Conservation (phyloP, 2,329 filamentous ascomycete genomes). For the Pyrenophora teres region DNA sequence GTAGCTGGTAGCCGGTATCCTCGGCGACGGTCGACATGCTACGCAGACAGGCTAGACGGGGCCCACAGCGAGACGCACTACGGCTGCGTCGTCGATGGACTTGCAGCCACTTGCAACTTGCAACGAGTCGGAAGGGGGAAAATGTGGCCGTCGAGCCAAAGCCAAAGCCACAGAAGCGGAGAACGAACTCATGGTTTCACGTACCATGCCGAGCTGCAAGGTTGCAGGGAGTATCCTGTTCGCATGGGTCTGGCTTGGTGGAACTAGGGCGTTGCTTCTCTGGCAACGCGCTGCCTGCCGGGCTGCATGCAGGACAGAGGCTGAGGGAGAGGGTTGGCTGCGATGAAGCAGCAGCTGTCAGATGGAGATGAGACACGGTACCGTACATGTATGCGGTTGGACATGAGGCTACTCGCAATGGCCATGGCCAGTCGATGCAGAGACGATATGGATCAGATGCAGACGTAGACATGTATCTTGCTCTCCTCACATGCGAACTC, state of each 20-base stretch:
- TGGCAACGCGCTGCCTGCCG: conserved; percentile 29
- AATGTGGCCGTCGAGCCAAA: conserved; percentile 16
- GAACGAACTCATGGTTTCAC: conserved; percentile 35
- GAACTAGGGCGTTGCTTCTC: conserved; percentile 23
- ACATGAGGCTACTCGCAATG: no score
- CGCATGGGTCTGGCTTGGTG: conserved; percentile 28
- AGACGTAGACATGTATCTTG: no score
- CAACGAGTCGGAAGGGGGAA: conserved; percentile 11
- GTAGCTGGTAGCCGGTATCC: conserved; percentile 27
- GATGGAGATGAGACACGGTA: conserved; percentile 9
- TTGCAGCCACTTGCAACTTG: conserved; percentile 3
- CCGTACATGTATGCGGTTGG: not conserved
- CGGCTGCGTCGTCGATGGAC: not conserved
- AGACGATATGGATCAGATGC: no score
- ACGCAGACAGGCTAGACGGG: conserved; percentile 24
- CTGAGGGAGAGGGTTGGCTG: not conserved
- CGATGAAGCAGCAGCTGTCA: conserved; percentile 22
- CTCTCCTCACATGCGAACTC: conserved; percentile 7
- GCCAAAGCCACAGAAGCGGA: conserved; percentile 25
- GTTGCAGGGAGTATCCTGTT: conserved; percentile 28
- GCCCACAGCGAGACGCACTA: not conserved
- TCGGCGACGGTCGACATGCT: conserved; percentile 32
- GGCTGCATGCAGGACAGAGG: conserved; percentile 19
- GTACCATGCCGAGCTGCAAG: conserved; percentile 21
- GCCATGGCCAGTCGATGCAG: no score